phyloP scores from a whole-genome alignment of 2,329 filamentous ascomycete genomes.

The Pezicula rhizophila region DNA sequence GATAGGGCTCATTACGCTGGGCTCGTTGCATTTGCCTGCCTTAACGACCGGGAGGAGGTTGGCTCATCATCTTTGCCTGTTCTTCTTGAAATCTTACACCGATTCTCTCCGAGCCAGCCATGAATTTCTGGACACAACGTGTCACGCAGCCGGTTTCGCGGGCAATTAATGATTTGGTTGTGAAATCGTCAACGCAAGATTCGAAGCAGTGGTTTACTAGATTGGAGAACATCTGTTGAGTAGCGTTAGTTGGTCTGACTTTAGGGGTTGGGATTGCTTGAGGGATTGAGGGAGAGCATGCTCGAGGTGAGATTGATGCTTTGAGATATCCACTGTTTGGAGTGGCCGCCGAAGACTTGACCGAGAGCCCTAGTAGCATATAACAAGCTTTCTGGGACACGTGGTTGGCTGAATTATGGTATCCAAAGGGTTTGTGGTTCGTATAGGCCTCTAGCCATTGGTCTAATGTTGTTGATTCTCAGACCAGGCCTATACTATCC shows the following conservation, averaged over 20 bases:
- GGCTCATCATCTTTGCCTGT: slow-evolving; percentile 50
- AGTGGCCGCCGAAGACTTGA: too few relatives aligned
- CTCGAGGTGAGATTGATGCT: background rate
- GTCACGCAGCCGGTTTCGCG: slow-evolving; percentile 89
- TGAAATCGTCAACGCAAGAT: slow-evolving; percentile 97
- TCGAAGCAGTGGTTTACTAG: slow-evolving; percentile 88
- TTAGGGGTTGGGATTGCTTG: background rate
- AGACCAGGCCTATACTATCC: background rate
- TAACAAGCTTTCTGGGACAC: too few relatives aligned
- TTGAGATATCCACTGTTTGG: too few relatives aligned
- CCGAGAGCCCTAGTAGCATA: too few relatives aligned
- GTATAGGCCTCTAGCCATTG: too few relatives aligned
- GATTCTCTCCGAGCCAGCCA: slow-evolving; percentile 85
- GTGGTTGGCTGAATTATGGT: too few relatives aligned
- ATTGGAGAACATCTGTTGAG: slow-evolving; percentile 50
- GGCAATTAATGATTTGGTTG: slow-evolving; percentile 84
- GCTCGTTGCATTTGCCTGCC: too few relatives aligned
- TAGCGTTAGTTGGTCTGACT: slow-evolving; percentile 9
- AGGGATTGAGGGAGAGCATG: slow-evolving; percentile 6
- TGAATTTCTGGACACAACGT: slow-evolving; percentile 92
- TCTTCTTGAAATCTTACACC: slow-evolving; percentile 82
- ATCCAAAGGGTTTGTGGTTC: too few relatives aligned
- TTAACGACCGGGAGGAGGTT: slow-evolving; percentile 24
- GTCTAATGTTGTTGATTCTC: background rate
- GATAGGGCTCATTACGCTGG: too few relatives aligned